These are phyloP conservation scores for Mycena capillaripes DNA, from an alignment of 768 basidiomycete genomes.

Conservation along the genomic window DNA sequence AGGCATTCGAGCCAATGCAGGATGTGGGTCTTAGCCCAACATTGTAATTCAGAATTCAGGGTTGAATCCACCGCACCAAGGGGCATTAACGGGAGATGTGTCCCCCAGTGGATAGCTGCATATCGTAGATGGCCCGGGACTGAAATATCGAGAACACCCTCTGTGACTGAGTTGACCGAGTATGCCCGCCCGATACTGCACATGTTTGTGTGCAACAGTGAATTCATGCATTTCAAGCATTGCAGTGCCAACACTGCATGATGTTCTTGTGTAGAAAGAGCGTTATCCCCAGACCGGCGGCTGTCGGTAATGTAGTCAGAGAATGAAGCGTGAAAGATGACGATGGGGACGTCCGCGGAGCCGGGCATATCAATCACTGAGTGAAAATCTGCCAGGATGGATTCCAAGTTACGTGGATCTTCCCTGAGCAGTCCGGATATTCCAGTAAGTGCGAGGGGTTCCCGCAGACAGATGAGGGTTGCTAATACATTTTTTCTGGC, in stretches of 20 bases:
- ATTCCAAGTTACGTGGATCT: not conserved
- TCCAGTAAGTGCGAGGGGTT: not conserved
- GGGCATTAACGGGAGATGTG: not conserved
- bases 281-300: not conserved
- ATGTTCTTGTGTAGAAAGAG: not conserved
- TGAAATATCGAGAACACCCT: not conserved
- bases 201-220: not conserved
- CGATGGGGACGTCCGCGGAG: not conserved
- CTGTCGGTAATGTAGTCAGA: not conserved
- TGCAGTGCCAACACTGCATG: not conserved
- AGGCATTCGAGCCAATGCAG: constrained; percentile 13
- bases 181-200: no score
- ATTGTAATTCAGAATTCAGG: not conserved
- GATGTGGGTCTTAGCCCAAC: not conserved
- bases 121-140: not conserved
- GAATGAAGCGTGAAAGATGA: constrained; percentile 7
- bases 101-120: not conserved
- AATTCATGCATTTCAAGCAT: not conserved
- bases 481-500: not conserved
- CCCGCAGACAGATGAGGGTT: constrained; percentile 2
- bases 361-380: not conserved
- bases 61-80: no score
- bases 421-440: not conserved
- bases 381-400: not conserved
- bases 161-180: not conserved